These are phyloP conservation scores for Pyrus hybrid DNA, from an alignment of 331 rosid genomes.

Conservation along the genomic window DNA sequence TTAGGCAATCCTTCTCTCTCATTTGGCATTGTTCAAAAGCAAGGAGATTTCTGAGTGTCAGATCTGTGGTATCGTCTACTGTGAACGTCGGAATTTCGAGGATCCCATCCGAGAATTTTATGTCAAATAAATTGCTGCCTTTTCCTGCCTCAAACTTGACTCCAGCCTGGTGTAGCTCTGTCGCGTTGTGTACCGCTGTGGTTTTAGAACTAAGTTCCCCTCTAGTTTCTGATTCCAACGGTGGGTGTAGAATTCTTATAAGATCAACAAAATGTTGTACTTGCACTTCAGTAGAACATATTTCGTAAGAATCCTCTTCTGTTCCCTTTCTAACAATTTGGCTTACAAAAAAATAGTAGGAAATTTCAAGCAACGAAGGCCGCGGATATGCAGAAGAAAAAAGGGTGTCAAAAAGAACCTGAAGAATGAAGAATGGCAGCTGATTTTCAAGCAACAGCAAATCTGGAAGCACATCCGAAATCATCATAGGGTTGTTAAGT, in stretches of 20 bases:
- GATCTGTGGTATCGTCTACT: neutral
- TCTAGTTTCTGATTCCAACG: neutral
- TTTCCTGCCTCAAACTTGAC: neutral
- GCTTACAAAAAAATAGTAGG: too few relatives aligned
- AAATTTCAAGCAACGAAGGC: too few relatives aligned
- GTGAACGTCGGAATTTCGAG: neutral
- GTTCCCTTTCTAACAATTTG: too few relatives aligned
- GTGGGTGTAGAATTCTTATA: neutral
- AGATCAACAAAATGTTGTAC: slow-evolving; percentile 20
- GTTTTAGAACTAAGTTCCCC: neutral
- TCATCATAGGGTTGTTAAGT: neutral
- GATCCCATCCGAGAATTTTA: neutral
- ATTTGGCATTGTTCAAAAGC: neutral
- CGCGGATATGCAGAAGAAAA: too few relatives aligned
- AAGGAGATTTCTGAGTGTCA: neutral
- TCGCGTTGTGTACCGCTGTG: neutral
- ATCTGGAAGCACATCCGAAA: neutral
- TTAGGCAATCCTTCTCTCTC: neutral
- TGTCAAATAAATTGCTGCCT: neutral
- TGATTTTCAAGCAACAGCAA: slow-evolving; percentile 22
- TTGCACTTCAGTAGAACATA: too few relatives aligned
- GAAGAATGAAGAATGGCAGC: slow-evolving; percentile 18
- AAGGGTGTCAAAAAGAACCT: too few relatives aligned
- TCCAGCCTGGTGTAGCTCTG: slow-evolving; percentile 1
- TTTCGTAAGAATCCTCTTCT: too few relatives aligned